phyloP scores from a whole-genome alignment of 768 basidiomycete genomes.

The Lentinula aciculospora region DNA sequence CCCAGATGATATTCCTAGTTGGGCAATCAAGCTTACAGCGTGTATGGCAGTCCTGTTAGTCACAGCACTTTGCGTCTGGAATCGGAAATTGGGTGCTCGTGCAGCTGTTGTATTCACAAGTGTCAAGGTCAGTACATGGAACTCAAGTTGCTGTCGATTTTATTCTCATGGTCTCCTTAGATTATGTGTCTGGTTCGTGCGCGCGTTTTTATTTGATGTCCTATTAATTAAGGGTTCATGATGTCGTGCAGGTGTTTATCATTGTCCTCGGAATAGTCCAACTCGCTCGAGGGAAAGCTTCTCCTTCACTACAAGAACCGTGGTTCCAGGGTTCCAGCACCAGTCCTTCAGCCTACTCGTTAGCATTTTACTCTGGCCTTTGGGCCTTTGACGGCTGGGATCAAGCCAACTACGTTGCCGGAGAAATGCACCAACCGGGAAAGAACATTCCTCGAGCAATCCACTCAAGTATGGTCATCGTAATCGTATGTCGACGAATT shows the following conservation, averaged over 20 bases:
- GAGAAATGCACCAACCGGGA: conserved; percentile 77
- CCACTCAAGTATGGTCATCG: conserved; percentile 84
- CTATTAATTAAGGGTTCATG: conserved; percentile 5
- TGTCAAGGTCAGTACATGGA: conserved; percentile 57
- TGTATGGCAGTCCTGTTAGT: conserved; percentile 65
- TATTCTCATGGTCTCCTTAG: conserved; percentile 3
- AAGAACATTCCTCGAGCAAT: conserved; percentile 87
- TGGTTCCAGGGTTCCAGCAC: conserved; percentile 69
- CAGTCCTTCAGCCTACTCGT: conserved; percentile 80
- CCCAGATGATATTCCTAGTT: conserved; percentile 77
- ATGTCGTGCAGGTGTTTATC: conserved; percentile 50
- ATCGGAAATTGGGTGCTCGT: conserved; percentile 72
- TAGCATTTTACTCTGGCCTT: conserved; percentile 92
- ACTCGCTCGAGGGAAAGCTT: conserved; percentile 63
- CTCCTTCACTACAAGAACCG: conserved; percentile 60
- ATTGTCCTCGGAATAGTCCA: conserved; percentile 76
- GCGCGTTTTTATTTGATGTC: background rate
- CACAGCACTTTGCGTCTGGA: conserved; percentile 72
- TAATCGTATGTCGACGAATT: conserved; percentile 46
- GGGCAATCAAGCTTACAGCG: conserved; percentile 89
- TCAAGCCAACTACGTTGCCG: conserved; percentile 86
- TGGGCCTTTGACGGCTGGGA: conserved; percentile 99
- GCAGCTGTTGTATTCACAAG: conserved; percentile 84
- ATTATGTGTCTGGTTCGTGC: conserved; percentile 9
- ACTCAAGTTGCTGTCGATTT: conserved; percentile 6